phyloP scores from a whole-genome alignment of 305 asterid genomes.

The Solanum chacoense region DNA sequence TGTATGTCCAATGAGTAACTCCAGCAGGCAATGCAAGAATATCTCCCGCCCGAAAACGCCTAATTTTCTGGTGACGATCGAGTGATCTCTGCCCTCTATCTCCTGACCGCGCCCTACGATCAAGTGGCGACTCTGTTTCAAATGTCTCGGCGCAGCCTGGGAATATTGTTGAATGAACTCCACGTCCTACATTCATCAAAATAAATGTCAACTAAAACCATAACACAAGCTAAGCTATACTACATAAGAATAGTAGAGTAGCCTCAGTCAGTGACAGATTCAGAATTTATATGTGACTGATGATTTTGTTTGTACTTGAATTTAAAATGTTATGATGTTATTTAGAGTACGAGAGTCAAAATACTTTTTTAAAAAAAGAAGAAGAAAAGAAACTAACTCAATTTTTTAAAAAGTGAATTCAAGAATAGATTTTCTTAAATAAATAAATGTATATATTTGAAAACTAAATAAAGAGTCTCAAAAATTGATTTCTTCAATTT shows the following conservation, averaged over 20 bases:
- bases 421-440: not conserved
- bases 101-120: not conserved
- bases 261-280: not conserved
- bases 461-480: not conserved
- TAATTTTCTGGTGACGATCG: conserved; percentile 53
- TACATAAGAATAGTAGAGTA: not conserved
- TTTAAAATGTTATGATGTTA: not conserved
- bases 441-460: not conserved
- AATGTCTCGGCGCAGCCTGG: conserved; percentile 65
- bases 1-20: conserved; percentile 44
- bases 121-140: conserved; percentile 7
- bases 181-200: conserved; percentile 30
- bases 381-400: not conserved
- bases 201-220: not conserved
- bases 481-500: not conserved
- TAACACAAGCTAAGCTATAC: not conserved
- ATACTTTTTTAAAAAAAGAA: not conserved
- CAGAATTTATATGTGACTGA: not conserved
- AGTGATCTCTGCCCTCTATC: conserved; percentile 1
- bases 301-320: not conserved
- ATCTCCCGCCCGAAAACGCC: conserved; percentile 34
- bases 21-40: conserved; percentile 50
- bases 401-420: not conserved
- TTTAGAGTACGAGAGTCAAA: not conserved
- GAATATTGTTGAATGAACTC: conserved; percentile 30